Percentiles rank a stretch among this genome's conserved stretches.
These are phyloP conservation scores for Blastobotrys chiropterorum DNA, from an alignment of 805 yeast genomes.

Conservation along the genomic window DNA sequence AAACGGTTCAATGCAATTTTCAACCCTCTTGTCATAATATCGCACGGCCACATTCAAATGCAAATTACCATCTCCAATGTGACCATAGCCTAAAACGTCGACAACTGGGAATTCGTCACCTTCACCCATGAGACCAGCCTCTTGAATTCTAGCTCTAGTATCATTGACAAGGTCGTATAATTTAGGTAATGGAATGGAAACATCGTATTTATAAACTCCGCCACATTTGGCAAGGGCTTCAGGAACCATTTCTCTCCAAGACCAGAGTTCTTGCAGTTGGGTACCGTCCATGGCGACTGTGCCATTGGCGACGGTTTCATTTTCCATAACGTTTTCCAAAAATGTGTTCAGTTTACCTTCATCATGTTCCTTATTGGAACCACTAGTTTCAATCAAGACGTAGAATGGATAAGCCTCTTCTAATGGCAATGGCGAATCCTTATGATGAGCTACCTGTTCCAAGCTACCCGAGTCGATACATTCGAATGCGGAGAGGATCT, in stretches of 20 bases:
- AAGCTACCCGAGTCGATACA: conserved; percentile 80
- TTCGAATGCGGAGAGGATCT: conserved; percentile 87
- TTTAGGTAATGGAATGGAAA: conserved; percentile 77
- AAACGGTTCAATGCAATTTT: conserved; percentile 81
- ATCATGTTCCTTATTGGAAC: conserved; percentile 90
- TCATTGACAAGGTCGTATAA: conserved; percentile 80
- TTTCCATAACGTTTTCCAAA: conserved; percentile 78
- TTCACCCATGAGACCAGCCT: conserved; percentile 54
- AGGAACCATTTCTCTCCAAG: conserved; percentile 92
- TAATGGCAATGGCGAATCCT: conserved; percentile 62
- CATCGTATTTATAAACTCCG: conserved; percentile 96
- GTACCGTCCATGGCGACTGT: conserved; percentile 93
- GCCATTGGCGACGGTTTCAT: conserved; percentile 83
- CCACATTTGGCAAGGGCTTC: conserved; percentile 69
- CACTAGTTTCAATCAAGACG: conserved; percentile 91
- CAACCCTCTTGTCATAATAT: conserved; percentile 72
- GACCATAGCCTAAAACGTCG: conserved; percentile 95
- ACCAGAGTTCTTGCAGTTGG: conserved; percentile 78
- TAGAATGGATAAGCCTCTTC: conserved; percentile 82
- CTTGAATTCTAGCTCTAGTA: conserved; percentile 53
- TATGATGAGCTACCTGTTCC: conserved; percentile 38
- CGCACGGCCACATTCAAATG: conserved; percentile 92
- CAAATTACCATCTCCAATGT: conserved; percentile 93
- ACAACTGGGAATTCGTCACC: conserved; percentile 69
- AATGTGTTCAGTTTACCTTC: conserved; percentile 82